Percentiles rank a stretch among this genome's conserved stretches.
phyloP scores from a whole-genome alignment of 2,329 filamentous ascomycete genomes.

The Xylariomycetidae sp. region DNA sequence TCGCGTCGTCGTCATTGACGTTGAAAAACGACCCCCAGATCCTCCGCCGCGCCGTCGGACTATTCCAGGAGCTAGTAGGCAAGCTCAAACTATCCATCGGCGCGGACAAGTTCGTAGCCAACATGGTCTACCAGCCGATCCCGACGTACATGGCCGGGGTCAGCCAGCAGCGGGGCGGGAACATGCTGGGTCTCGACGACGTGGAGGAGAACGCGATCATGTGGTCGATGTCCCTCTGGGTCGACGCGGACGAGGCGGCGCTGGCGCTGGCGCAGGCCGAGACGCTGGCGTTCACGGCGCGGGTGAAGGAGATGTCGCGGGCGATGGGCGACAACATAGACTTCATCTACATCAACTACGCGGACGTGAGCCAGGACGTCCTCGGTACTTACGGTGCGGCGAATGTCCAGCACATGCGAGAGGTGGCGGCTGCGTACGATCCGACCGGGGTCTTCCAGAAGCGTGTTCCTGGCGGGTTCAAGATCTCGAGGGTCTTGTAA shows the following conservation, averaged over 20 bases:
- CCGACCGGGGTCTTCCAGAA: slow-evolving; percentile 25
- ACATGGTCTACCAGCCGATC: slow-evolving; percentile 18
- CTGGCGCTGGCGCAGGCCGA: slow-evolving; percentile 12
- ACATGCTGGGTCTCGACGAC: slow-evolving; percentile 22
- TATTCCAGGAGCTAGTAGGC: slow-evolving; percentile 11
- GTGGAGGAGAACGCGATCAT: slow-evolving; percentile 14
- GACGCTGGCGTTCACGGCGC: slow-evolving; percentile 10
- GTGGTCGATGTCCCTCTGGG: slow-evolving; percentile 14
- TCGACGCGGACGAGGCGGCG: slow-evolving; percentile 10
- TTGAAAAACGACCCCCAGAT: slow-evolving; percentile 18
- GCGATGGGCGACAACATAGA: slow-evolving; percentile 16
- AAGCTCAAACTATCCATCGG: slow-evolving; percentile 12
- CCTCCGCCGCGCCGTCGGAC: slow-evolving; percentile 9
- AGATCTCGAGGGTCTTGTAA: slow-evolving; percentile 22
- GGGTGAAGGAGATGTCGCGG: slow-evolving; percentile 16
- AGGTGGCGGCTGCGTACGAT: slow-evolving; percentile 24
- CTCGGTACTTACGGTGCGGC: slow-evolving; percentile 23
- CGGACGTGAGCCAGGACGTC: slow-evolving; percentile 22
- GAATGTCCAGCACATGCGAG: slow-evolving; percentile 20
- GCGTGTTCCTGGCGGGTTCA: slow-evolving; percentile 28
- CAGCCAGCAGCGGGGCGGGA: slow-evolving; percentile 16
- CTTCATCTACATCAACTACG: slow-evolving; percentile 30
- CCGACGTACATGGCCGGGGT: slow-evolving; percentile 16
- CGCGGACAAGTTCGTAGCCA: slow-evolving; percentile 12
- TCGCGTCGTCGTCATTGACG: slow-evolving; percentile 13